Conservation (phyloP, 805 yeast species). For the Candida pseudoglaebosa region DNA sequence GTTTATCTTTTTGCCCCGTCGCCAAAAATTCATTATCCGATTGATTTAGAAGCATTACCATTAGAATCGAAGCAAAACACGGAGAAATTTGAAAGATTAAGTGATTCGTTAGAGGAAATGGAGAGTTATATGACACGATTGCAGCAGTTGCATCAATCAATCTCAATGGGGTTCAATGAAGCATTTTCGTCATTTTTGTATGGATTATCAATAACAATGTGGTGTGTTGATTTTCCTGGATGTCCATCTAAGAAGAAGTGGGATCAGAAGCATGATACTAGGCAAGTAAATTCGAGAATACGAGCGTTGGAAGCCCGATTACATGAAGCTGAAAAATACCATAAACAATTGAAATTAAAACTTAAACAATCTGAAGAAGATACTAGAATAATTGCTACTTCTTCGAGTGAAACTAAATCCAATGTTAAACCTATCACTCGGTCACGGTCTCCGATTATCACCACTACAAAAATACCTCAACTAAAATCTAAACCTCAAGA, state of each 20-base stretch:
- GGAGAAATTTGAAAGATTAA: constrained; percentile 41
- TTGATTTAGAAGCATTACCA: constrained; percentile 37
- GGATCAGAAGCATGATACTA: constrained; percentile 25
- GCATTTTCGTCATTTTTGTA: constrained; percentile 71
- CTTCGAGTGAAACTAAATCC: constrained; percentile 2
- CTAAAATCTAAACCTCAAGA: constrained; percentile 6
- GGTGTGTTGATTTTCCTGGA: constrained; percentile 73
- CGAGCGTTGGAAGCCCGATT: constrained; percentile 18
- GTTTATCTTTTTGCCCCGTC: constrained; percentile 36
- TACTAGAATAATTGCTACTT: not conserved
- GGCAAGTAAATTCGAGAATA: constrained; percentile 20
- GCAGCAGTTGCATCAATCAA: constrained; percentile 55
- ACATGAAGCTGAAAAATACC: constrained; percentile 17
- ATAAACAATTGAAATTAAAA: constrained; percentile 20
- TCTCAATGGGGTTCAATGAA: constrained; percentile 65
- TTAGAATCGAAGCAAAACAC: constrained; percentile 35
- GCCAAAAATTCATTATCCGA: constrained; percentile 43
- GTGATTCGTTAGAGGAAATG: constrained; percentile 51
- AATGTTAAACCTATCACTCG: constrained; percentile 25
- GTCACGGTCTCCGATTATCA: not conserved
- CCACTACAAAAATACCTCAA: constrained; percentile 20
- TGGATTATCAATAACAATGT: constrained; percentile 80
- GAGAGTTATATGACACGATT: constrained; percentile 57
- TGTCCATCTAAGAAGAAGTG: constrained; percentile 32
- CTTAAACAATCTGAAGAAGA: constrained; percentile 9